Conservation (phyloP, 805 yeast genomes). For the Saturnispora gosingensis region DNA sequence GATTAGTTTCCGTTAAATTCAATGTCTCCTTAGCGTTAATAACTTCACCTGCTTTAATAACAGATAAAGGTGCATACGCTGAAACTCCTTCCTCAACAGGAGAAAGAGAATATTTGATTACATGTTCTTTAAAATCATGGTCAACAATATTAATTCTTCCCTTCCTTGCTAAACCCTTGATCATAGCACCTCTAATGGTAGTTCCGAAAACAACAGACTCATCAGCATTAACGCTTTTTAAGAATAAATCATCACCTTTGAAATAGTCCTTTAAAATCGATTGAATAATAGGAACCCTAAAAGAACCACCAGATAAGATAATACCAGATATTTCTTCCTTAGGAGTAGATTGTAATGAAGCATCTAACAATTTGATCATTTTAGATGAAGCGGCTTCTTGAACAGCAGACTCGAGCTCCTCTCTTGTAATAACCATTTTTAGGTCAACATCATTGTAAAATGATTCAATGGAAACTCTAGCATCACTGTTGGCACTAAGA, state of each 20-base stretch:
- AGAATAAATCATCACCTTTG: conserved; percentile 45
- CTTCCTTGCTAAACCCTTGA: conserved; percentile 60
- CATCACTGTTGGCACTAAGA: conserved; percentile 81
- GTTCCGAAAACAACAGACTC: conserved; percentile 91
- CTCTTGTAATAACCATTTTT: conserved; percentile 54
- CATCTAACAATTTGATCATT: conserved; percentile 37
- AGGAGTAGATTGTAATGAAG: conserved; percentile 34
- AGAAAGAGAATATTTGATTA: conserved; percentile 3
- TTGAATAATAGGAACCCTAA: conserved; percentile 84
- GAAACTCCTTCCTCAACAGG: not conserved
- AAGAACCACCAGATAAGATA: conserved; percentile 81
- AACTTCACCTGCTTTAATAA: conserved; percentile 5
- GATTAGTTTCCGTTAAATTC: conserved; percentile 6
- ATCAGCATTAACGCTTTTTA: conserved; percentile 84
- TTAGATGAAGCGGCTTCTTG: conserved; percentile 14
- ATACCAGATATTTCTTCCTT: conserved; percentile 37
- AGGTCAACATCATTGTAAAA: conserved; percentile 68
- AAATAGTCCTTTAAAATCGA: conserved; percentile 42
- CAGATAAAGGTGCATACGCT: not conserved
- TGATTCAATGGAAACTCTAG: conserved; percentile 67
- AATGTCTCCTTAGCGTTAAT: not conserved
- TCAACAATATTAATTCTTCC: conserved; percentile 35
- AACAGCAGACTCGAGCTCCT: conserved; percentile 67
- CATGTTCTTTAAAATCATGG: conserved; percentile 6
- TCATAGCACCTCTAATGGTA: conserved; percentile 69